phyloP scores from a whole-genome alignment of 2,329 filamentous ascomycete species.

The Exophiala phaeomuriformis region DNA sequence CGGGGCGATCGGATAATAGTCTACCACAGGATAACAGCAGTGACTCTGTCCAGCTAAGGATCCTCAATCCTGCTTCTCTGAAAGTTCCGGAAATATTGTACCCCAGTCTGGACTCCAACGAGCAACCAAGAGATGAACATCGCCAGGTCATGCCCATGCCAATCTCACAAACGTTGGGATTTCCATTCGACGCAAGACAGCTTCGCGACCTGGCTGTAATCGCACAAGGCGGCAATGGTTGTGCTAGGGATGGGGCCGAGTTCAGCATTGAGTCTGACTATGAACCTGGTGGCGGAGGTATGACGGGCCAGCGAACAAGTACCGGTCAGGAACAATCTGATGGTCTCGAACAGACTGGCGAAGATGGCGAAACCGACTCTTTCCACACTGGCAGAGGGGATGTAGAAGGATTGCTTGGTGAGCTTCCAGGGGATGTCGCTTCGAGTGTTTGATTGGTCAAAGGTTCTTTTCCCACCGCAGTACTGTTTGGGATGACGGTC shows the following conservation, averaged over 20 bases:
- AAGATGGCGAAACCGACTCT: background rate
- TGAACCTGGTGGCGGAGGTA: conserved; percentile 25
- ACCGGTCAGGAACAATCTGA: background rate
- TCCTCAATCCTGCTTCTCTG: background rate
- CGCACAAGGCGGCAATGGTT: conserved; percentile 26
- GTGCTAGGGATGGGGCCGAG: conserved; percentile 20
- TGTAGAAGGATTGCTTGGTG: conserved; percentile 18
- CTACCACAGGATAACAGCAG: background rate
- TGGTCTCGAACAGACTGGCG: background rate
- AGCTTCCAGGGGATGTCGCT: conserved; percentile 12
- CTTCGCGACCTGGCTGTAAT: conserved; percentile 24
- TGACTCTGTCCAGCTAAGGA: background rate
- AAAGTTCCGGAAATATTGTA: conserved; percentile 15
- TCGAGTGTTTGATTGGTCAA: too few species aligned
- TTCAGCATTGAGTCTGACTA: conserved; percentile 23
- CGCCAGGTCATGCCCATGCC: conserved; percentile 24
- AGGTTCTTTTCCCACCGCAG: too few species aligned
- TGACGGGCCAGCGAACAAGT: conserved; percentile 18
- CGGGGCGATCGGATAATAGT: background rate
- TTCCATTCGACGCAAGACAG: conserved; percentile 25
- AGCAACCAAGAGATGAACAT: conserved; percentile 20
- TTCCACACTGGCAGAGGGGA: conserved; percentile 19
- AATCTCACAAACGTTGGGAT: conserved; percentile 8
- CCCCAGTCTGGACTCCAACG: conserved; percentile 3
- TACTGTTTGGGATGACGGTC: too few species aligned